A percentile compares a stretch with the other conserved stretches of the same genome.
phyloP scores from a whole-genome alignment of 306 rosid species.

The Abrus pulchellus region DNA sequence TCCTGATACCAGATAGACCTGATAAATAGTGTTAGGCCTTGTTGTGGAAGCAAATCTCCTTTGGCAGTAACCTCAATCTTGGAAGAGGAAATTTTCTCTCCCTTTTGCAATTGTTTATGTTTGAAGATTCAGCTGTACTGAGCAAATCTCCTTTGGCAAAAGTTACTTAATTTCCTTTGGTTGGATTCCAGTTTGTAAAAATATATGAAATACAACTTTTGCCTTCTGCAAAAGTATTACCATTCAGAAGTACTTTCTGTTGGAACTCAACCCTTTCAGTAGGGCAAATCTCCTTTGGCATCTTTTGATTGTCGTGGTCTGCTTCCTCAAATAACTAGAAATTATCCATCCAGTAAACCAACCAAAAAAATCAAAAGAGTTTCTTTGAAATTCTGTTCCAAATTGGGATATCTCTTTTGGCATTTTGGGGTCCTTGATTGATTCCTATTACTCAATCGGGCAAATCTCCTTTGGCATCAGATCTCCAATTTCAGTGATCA shows the following conservation, averaged over 20 bases:
- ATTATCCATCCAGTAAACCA: constrained; percentile 1
- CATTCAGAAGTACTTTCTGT: constrained; percentile 42
- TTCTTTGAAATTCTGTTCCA: constrained; percentile 60
- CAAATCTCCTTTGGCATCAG: constrained; percentile 80
- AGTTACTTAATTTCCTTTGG: constrained; percentile 53
- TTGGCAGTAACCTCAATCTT: constrained; percentile 62
- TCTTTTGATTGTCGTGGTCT: constrained; percentile 28
- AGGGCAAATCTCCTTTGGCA: constrained; percentile 73
- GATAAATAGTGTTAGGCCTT: constrained; percentile 43
- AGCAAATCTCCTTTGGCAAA: constrained; percentile 93
- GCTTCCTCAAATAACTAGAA: constrained; percentile 49
- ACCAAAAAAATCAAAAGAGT: constrained; percentile 41
- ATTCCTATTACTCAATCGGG: constrained; percentile 63
- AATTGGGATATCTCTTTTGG: constrained; percentile 97
- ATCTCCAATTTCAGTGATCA: constrained; percentile 61
- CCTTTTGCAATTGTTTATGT: constrained; percentile 9
- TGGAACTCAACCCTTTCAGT: constrained; percentile 51
- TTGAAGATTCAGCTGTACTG: constrained; percentile 57
- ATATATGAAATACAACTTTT: constrained; percentile 34
- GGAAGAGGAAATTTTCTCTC: constrained; percentile 43
- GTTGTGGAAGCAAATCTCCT: constrained; percentile 73
- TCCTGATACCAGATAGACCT: constrained; percentile 45
- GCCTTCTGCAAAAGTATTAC: constrained; percentile 41
- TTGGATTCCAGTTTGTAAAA: constrained; percentile 49
- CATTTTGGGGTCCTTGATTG: constrained; percentile 69